phyloP scores from a whole-genome alignment of 2,329 filamentous ascomycete species.

The Epichloe gansuensis region DNA sequence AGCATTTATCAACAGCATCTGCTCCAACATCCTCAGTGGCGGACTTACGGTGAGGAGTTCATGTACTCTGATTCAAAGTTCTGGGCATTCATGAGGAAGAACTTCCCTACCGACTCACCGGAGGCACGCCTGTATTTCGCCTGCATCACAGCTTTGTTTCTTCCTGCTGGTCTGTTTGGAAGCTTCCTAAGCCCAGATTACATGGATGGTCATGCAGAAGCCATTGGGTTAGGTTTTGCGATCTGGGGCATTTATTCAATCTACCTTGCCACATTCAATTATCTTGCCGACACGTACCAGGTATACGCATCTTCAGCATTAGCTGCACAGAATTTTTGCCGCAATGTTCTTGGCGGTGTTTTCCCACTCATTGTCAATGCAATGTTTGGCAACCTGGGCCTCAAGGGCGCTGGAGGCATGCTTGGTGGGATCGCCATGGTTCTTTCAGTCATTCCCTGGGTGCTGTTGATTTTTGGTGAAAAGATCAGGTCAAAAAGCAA shows the following conservation, averaged over 20 bases:
- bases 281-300: constrained; percentile 80
- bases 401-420: constrained; percentile 58
- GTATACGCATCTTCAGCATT: constrained; percentile 74
- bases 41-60: constrained; percentile 9
- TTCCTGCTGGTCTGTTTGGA: constrained; percentile 65
- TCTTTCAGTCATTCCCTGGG: constrained; percentile 34
- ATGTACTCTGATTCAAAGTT: constrained; percentile 20
- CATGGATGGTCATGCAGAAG: constrained; percentile 17
- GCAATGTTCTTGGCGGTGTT: constrained; percentile 69
- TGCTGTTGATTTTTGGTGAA: constrained; percentile 67
- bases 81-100: constrained; percentile 33
- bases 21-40: constrained; percentile 33
- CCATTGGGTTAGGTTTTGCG: constrained; percentile 56
- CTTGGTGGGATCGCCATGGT: constrained; percentile 59
- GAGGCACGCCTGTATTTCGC: constrained; percentile 76
- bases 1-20: constrained; percentile 63
- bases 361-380: constrained; percentile 67
- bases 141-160: constrained; percentile 60
- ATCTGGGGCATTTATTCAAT: constrained; percentile 81
- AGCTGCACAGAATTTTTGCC: constrained; percentile 75
- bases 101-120: constrained; percentile 43
- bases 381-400: constrained; percentile 63
- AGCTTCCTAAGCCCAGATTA: constrained; percentile 18
- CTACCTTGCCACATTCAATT: constrained; percentile 86
- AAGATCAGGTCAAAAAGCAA: constrained; percentile 63